Base-by-base conservation (phyloP, 352 stramenopile species). In the Pythium periplocum region DNA sequence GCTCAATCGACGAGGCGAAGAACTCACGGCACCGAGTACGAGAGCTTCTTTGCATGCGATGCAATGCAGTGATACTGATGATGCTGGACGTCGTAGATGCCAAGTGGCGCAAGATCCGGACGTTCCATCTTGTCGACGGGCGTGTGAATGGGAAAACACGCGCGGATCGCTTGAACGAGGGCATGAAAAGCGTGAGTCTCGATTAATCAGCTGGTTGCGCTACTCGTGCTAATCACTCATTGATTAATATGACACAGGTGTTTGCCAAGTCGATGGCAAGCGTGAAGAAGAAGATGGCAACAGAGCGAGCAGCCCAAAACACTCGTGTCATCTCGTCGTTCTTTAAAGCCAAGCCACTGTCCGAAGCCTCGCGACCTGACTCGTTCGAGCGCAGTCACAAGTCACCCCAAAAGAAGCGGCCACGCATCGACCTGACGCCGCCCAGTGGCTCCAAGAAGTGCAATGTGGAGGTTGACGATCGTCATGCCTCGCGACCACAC, bases 21-120 rank as follows among this genome's bases (percentile, higher is more conserved):
- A 78, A 2, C 69, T 90, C 2, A 68, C 71, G 2, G 55, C 62
- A 0, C 48, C 61, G 26, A 65, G 79, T 90, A 40, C 31, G 70
- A 51, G n/a, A 26, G 17, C 17, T 26, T 26, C 17, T 26, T 26
- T 26, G 17, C 17, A 26, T 26, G 17, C n/a, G 43, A 33, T 36
- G 30, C 2, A 37, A 32, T 26, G 5, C 54, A 35, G 48, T 55
- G 7, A 55, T 46, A 41, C 48, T 55, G 5, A 52, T 46, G 36
- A 30, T 59, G 1, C 35, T 43, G 43, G 2, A 3, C 54, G 33
- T 42, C 41, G 30, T 46, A 90, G 78, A 69, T 48, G 69, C 73
- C 37, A 83, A 87, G 36, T 90, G 80, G 80, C 62, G 80, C 42
- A 90, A 90, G 57, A 71, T 90, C 52, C 73, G 80, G 34, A 90